Base-by-base conservation (phyloP, 805 yeast species). In the Saccharomyces paradoxus region DNA sequence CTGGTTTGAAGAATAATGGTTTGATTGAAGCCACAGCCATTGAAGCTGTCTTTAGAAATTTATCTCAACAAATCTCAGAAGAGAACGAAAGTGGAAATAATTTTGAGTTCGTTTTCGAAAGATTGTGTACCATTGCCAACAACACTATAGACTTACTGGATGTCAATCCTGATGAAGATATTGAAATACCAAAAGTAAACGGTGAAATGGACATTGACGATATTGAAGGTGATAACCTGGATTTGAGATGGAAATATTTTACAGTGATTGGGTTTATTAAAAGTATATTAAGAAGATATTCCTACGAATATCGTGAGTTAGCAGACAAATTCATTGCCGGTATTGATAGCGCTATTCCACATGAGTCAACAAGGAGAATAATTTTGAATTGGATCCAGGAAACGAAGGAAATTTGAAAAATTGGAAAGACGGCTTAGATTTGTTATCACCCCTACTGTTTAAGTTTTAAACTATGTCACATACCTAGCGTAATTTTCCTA, bases 1-100 rank as follows among this genome's bases (percentile, higher is more conserved):
- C 52, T 30, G 53, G 56, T 51, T 67, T 63, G 27, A 62, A 61
- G 30, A 68, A 70, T 47, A 60, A 72, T 51, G 74, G 77, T 4
- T 65, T 79, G 10, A 70, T 71, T 8, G 80, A 81, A 57, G 66
- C 73, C 17, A 75, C 80, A 52, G 75, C 78, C 0, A 72, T 73
- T 52, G 84, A 81, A 56, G 64, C 74, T 4, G 63, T 75, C 22
- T 69, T 72, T 49, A 71, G 76, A 60, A 67, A 70, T 7, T 60
- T 76, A 53, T 63, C 69, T 2, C 65, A 63, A 51, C 56, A 60
- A 46, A 13, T 57, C 1, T 49, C 55, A 13, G 37, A 51, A 8
- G 54, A 60, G 32, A 59, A 67, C 4, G 66, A 63, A 32, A 56
- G 62, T 32, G 61, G 64, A 4, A 67, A 63, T 29, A 59, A 62